Conservation (phyloP, 2,329 filamentous ascomycete species). For the Cladosporium sphaerospermum region DNA sequence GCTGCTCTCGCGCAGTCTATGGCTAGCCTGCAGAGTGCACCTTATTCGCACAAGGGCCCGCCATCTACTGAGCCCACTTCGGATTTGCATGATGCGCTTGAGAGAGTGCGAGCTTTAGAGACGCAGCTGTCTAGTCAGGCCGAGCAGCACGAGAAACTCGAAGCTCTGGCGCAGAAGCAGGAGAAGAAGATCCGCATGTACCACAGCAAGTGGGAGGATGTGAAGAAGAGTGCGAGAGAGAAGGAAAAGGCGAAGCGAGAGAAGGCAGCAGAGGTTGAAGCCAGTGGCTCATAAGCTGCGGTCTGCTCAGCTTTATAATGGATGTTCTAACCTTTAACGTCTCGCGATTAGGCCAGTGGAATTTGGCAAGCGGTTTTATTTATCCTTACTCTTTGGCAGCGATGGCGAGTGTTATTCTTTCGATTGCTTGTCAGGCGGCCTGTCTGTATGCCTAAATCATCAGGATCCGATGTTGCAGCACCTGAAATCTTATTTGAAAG, state of each 20-base stretch:
- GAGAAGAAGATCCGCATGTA: slow-evolving; percentile 60
- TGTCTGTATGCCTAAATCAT: no score
- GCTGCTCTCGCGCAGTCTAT: slow-evolving; percentile 81
- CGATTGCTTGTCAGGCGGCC: no score
- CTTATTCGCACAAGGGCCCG: neutral
- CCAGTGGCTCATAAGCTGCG: neutral
- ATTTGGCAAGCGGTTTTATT: no score
- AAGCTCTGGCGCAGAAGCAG: slow-evolving; percentile 55
- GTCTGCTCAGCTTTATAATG: neutral
- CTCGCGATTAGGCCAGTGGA: no score
- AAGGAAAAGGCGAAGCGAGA: slow-evolving; percentile 12
- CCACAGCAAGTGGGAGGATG: slow-evolving; percentile 60
- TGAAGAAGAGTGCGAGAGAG: slow-evolving; percentile 56
- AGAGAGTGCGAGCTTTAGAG: slow-evolving; percentile 44
- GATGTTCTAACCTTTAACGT: no score
- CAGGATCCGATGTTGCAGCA: no score
- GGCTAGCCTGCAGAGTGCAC: slow-evolving; percentile 37
- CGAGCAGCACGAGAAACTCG: slow-evolving; percentile 59
- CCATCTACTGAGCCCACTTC: slow-evolving; percentile 14
- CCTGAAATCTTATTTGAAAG: no score
- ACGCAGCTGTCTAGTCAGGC: slow-evolving; percentile 52
- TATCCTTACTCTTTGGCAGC: no score
- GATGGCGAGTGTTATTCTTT: no score
- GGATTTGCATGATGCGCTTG: slow-evolving; percentile 22
- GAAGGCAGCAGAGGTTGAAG: neutral